Base-by-base conservation (phyloP, 1,284 basidiomycete genomes). In the Takashimella tepidaria region DNA sequence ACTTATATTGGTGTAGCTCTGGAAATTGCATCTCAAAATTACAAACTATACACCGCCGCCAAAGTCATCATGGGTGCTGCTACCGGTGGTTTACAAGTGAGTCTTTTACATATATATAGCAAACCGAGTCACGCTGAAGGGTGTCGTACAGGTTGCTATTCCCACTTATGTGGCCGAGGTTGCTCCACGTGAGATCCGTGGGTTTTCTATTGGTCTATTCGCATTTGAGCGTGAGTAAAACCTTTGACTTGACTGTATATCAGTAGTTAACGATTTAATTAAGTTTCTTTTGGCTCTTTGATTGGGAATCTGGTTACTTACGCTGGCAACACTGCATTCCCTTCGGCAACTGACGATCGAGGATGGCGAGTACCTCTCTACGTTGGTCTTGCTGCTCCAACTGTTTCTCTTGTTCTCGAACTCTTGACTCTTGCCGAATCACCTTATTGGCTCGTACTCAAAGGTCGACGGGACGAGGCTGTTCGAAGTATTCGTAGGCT, bases 401-500 rank as follows among this genome's bases (percentile, higher is more conserved):
- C 53, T 19, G 47, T 63, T n/a, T 54, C 53, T 13, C 53, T 58
- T 13, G 20, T 57, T 20, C 31, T 49, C 21, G 43, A 56, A 20
- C 43, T 60, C 0, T 54, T 54, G 45, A 22, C 59, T 13, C 50
- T 63, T 10, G 55, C 53, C 22, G 60, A 62, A 45, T 49, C 41
- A 44, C 77, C 72, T 37, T 76, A 72, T 70, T 78, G 73, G 73
- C 66, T 78, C 45, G 73, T 78, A 42, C 67, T 77, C 19, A 56
- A 73, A 27, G 74, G 70, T 22, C 64, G 75, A 4, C 51, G 62
- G 51, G 75, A 74, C n/a, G 74, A 77, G 1, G 77, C 75, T 19
- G 12, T 47, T 54, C 22, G 48, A 53, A 24, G n/a, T n/a, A n/a
- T n/a, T n/a, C n/a, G n/a, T n/a, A n/a, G n/a, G n/a, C 20, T 58